Percentiles rank a stretch among this genome's conserved stretches.
Conservation (phyloP, 2,329 filamentous ascomycete species). For the Colletotrichum falcatum region DNA sequence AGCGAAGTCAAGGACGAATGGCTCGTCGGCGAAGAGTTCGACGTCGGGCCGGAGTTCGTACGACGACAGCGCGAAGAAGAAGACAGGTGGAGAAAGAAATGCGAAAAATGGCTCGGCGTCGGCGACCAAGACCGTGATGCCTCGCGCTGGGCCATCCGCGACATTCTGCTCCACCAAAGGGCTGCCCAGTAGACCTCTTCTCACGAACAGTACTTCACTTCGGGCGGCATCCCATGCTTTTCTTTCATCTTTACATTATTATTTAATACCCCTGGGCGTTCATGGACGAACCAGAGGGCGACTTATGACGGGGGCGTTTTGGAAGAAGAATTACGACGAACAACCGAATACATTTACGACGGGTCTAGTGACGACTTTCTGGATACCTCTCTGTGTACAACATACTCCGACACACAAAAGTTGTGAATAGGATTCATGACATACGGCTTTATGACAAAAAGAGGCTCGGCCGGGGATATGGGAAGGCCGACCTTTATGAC, state of each 20-base stretch:
- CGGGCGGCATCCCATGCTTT: constrained; percentile 34
- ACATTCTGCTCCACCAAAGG: constrained; percentile 61
- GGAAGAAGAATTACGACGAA: constrained; percentile 34
- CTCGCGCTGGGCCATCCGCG: constrained; percentile 83
- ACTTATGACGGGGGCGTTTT: constrained; percentile 36
- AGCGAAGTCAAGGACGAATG: constrained; percentile 80
- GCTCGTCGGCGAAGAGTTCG: constrained; percentile 95
- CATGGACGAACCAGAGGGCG: constrained; percentile 21
- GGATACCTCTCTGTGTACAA: constrained; percentile 38
- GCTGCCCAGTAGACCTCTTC: constrained; percentile 38
- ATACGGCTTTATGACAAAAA: constrained; percentile 39
- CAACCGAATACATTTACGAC: constrained; percentile 38
- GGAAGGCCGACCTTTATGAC: constrained; percentile 35
- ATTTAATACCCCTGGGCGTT: constrained; percentile 33
- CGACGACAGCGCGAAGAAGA: constrained; percentile 91
- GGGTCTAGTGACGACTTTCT: constrained; percentile 40
- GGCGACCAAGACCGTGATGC: constrained; percentile 67
- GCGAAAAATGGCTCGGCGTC: constrained; percentile 83
- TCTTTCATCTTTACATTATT: constrained; percentile 17
- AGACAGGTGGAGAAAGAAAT: constrained; percentile 88
- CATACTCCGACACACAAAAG: constrained; percentile 37
- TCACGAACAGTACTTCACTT: constrained; percentile 30
- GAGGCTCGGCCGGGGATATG: constrained; percentile 22
- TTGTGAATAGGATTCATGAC: constrained; percentile 34
- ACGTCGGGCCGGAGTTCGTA: constrained; percentile 95